Evolutionary conservation across 2,329 filamentous ascomycete genomes (phyloP).

Genomic region (Fusarium begoniae): DNA sequence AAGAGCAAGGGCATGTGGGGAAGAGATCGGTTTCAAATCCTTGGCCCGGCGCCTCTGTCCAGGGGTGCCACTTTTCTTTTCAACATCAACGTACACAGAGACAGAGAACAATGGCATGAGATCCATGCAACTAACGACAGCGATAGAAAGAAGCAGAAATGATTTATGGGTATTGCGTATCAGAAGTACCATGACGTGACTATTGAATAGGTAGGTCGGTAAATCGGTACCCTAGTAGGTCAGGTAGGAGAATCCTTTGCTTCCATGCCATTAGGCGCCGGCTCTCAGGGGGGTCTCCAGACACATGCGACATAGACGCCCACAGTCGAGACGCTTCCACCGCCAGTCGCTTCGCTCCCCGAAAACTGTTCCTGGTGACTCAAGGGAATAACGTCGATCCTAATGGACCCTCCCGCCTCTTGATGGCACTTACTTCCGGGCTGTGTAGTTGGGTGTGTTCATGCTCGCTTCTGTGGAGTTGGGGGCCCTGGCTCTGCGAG

Average conservation of each 20-base stretch:
- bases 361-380: constrained; percentile 15
- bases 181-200: background rate
- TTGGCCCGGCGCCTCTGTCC: constrained; percentile 14
- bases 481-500: background rate
- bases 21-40: constrained; percentile 32
- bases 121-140: background rate
- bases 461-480: constrained; percentile 22
- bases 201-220: background rate
- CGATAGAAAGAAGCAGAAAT: background rate
- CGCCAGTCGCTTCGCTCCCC: constrained; percentile 29
- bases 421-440: background rate
- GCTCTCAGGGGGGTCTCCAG: constrained; percentile 12
- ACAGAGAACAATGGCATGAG: constrained; percentile 1
- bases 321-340: constrained; percentile 37
- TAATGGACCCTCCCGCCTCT: background rate
- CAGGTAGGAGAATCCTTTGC: background rate
- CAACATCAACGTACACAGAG: background rate
- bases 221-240: background rate
- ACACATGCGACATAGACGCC: constrained; percentile 38
- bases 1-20: constrained; percentile 3
- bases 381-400: constrained; percentile 23
- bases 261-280: constrained; percentile 24
- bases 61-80: constrained; percentile 22
- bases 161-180: background rate
- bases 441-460: constrained; percentile 13